Evolutionary conservation across 768 basidiomycete genomes (phyloP).

Genomic region (Chalciporus sphaerocephalus): DNA sequence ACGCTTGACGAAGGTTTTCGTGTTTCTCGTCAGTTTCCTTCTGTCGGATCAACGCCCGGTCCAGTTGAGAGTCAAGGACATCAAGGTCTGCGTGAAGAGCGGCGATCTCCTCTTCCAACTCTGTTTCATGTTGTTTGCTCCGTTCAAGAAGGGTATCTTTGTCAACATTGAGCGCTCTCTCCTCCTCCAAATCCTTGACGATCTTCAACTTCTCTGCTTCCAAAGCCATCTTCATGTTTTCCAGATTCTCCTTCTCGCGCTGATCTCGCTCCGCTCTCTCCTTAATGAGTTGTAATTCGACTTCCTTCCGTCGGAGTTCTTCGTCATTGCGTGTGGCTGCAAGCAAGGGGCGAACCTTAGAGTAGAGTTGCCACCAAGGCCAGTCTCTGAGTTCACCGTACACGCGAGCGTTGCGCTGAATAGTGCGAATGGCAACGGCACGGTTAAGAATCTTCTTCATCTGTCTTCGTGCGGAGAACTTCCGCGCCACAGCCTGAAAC

Average conservation of each 20-base stretch:
- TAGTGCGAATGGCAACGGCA: conserved; percentile 83
- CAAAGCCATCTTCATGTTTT: conserved; percentile 75
- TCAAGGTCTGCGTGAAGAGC: conserved; percentile 82
- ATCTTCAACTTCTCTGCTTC: conserved; percentile 82
- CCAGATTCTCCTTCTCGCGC: conserved; percentile 71
- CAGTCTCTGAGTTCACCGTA: conserved; percentile 89
- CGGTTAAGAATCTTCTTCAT: conserved; percentile 94
- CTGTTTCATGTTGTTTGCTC: conserved; percentile 78
- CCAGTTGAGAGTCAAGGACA: conserved; percentile 79
- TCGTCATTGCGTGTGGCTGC: conserved; percentile 92
- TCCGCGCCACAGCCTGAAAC: conserved; percentile 82
- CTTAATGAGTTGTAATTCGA: conserved; percentile 73
- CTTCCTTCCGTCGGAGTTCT: conserved; percentile 82
- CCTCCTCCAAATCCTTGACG: conserved; percentile 77
- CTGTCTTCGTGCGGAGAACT: conserved; percentile 81
- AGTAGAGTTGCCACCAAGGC: conserved; percentile 99
- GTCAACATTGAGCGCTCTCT: conserved; percentile 73
- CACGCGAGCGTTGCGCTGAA: conserved; percentile 89
- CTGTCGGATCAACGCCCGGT: conserved; percentile 70
- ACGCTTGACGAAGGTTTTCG: conserved; percentile 62
- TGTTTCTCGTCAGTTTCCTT: conserved; percentile 79
- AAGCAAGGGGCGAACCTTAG: conserved; percentile 90
- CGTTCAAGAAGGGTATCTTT: conserved; percentile 80
- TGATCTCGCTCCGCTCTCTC: conserved; percentile 87
- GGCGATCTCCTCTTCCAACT: conserved; percentile 80